A percentile compares a stretch with the other conserved stretches of the same genome.
phyloP scores from a whole-genome alignment of 768 basidiomycete species.

The Phaeotremella fagi region DNA sequence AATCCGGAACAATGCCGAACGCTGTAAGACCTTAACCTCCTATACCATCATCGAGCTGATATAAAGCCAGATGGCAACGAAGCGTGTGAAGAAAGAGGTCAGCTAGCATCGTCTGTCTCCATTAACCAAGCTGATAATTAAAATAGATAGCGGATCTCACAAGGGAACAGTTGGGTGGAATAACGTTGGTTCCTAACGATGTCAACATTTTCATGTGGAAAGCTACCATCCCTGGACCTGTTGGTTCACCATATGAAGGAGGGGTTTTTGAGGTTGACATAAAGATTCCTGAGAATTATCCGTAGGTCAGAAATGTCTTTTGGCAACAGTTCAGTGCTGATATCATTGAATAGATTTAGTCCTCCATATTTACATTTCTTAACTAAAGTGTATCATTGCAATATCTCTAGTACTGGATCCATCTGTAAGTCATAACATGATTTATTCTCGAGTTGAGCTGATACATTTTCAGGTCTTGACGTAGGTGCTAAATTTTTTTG shows the following conservation, averaged over 20 bases:
- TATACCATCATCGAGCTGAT: too few species aligned
- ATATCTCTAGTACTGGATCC: conserved; percentile 36
- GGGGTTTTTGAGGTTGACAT: conserved; percentile 46
- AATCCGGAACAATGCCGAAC: too few species aligned
- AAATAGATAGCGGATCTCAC: conserved; percentile 39
- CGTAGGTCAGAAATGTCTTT: conserved; percentile 18
- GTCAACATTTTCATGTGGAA: conserved; percentile 43
- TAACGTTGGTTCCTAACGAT: conserved; percentile 40
- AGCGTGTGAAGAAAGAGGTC: conserved; percentile 46
- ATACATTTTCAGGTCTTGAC: too few species aligned
- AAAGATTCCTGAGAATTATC: conserved; percentile 43
- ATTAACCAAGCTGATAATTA: conserved; percentile 11
- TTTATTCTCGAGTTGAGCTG: conserved; percentile 1
- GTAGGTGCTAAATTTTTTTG: too few species aligned
- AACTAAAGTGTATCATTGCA: conserved; percentile 47
- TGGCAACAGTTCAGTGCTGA: background rate
- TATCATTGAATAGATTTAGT: conserved; percentile 30
- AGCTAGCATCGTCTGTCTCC: too few species aligned
- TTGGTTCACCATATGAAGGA: conserved; percentile 45
- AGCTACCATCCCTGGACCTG: conserved; percentile 41
- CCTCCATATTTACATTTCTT: conserved; percentile 42
- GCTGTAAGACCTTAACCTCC: too few species aligned
- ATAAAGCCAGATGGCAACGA: conserved; percentile 41
- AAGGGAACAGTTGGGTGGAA: conserved; percentile 41
- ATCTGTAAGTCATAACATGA: conserved; percentile 37